Evolutionary conservation across 2,329 filamentous ascomycete species (phyloP), one percentile per base, ranked within the genome.

Genomic region (Fonsecaea multimorphosa): DNA sequence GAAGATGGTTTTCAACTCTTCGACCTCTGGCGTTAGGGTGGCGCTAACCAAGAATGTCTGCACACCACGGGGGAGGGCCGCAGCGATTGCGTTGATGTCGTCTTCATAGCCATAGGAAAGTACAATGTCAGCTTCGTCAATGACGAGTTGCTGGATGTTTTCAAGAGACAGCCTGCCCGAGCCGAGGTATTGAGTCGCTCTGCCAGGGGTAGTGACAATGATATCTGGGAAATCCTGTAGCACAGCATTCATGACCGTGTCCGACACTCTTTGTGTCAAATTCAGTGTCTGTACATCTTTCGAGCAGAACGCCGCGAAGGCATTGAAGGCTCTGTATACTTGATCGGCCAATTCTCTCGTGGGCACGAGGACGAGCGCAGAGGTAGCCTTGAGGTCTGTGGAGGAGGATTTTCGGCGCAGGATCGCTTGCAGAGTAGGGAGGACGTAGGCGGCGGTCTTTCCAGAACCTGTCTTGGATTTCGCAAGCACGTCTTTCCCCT

Each of bases 21-120:
- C 90, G 2, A 98, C 88, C 74, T 99, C 95, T 0, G 89, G 87
- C 3, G 91, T 93, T 60, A 99, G 83, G 0, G 95, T 99, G 6
- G 95, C 95, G 71, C 92, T 97, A 88, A 96, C 96, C 75, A 99
- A 85, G 73, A 95, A 89, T 1, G 92, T 93, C 80, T 99, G 95
- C 0, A 96, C 86, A 1, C 91, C 91, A 75, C 91, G 91, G 0
- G 94, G 93, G 24, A 98, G 83, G 1, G 88, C 85, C 71, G 90
- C 87, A 0, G 93, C 85, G 36, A 99, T 84, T 71, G 87, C 90
- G 73, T 93, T 87, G 67, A 99, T 84, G 73, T 98, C 95, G 66
- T 96, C 91, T 64, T 94, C 90, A 76, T 97, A 97, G 56, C 93
- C 95, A 75, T 98, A 99, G 3, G 92, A 96, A 63, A 98, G 82